Conservation (phyloP, 495 filamentous ascomycete genomes). For the Glonium stellatum region DNA sequence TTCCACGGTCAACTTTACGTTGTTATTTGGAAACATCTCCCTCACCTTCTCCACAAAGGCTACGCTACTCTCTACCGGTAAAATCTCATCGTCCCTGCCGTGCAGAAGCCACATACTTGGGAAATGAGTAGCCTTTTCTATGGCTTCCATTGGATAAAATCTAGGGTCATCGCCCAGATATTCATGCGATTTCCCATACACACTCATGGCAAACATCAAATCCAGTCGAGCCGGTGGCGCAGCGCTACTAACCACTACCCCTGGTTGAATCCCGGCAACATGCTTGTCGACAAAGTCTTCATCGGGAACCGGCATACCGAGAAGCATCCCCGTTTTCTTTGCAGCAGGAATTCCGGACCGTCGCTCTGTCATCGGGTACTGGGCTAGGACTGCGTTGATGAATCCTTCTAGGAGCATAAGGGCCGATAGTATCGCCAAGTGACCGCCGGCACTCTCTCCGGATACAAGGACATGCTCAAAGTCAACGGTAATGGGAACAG, state of each 20-base stretch:
- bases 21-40: slow-evolving; percentile 1
- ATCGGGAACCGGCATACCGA: slow-evolving; percentile 1
- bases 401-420: slow-evolving; percentile 29
- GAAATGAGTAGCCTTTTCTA: slow-evolving; percentile 13
- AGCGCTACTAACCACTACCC: slow-evolving; percentile 5
- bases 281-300: slow-evolving; percentile 7
- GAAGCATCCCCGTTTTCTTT: neutral
- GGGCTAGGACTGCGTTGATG: slow-evolving; percentile 28
- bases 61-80: slow-evolving; percentile 14
- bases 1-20: slow-evolving; percentile 7
- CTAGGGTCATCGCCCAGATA: slow-evolving; percentile 10
- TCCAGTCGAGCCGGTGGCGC: slow-evolving; percentile 5
- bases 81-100: slow-evolving; percentile 20
- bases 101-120: slow-evolving; percentile 22
- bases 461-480: slow-evolving; percentile 18
- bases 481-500: slow-evolving; percentile 9
- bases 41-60: slow-evolving; percentile 17
- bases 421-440: slow-evolving; percentile 35
- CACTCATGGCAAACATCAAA: slow-evolving; percentile 6
- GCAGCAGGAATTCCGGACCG: neutral
- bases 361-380: slow-evolving; percentile 20
- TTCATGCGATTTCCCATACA: slow-evolving; percentile 12
- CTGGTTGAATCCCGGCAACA: slow-evolving; percentile 8
- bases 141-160: slow-evolving; percentile 11
- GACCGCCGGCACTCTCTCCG: slow-evolving; percentile 39